Percentiles rank a stretch among this genome's conserved stretches.
Conservation (phyloP, 768 basidiomycete species). For the Brasilioporus rufonigricans region DNA sequence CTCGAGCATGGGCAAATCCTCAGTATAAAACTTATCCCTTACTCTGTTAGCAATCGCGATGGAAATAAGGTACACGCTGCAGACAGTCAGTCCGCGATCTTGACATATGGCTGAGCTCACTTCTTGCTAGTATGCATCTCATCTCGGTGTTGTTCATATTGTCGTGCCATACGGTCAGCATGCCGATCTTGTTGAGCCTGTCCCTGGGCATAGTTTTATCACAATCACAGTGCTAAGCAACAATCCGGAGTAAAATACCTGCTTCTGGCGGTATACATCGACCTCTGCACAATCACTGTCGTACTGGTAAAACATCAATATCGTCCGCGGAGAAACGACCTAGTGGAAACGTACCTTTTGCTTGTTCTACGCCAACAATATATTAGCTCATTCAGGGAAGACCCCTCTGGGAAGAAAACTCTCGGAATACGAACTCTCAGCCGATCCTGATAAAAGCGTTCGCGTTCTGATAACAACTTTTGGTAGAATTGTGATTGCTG, state of each 20-base stretch:
- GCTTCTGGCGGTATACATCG: slow-evolving; percentile 74
- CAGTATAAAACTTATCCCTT: slow-evolving; percentile 70
- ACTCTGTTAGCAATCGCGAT: slow-evolving; percentile 65
- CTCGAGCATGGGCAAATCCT: slow-evolving; percentile 66
- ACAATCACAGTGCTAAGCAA: neutral
- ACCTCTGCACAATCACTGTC: slow-evolving; percentile 76
- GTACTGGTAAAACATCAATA: slow-evolving; percentile 48
- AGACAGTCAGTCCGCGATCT: neutral
- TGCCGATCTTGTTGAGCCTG: slow-evolving; percentile 73
- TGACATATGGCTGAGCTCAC: slow-evolving; percentile 37
- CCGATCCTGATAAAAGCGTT: slow-evolving; percentile 64
- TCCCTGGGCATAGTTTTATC: slow-evolving; percentile 40
- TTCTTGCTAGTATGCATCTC: slow-evolving; percentile 86
- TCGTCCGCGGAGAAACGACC: neutral
- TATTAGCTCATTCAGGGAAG: slow-evolving; percentile 1
- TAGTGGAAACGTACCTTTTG: slow-evolving; percentile 26
- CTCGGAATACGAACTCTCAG: slow-evolving; percentile 51
- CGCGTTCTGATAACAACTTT: slow-evolving; percentile 67
- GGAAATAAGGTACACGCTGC: slow-evolving; percentile 68
- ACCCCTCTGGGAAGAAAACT: slow-evolving; percentile 1
- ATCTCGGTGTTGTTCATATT: slow-evolving; percentile 70
- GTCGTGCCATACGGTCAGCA: slow-evolving; percentile 68
- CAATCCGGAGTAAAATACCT: slow-evolving; percentile 40
- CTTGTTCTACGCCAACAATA: slow-evolving; percentile 24
- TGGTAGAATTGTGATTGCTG: slow-evolving; percentile 72